Base-by-base conservation (phyloP, 495 filamentous ascomycete species). In the Xylaria scruposa region DNA sequence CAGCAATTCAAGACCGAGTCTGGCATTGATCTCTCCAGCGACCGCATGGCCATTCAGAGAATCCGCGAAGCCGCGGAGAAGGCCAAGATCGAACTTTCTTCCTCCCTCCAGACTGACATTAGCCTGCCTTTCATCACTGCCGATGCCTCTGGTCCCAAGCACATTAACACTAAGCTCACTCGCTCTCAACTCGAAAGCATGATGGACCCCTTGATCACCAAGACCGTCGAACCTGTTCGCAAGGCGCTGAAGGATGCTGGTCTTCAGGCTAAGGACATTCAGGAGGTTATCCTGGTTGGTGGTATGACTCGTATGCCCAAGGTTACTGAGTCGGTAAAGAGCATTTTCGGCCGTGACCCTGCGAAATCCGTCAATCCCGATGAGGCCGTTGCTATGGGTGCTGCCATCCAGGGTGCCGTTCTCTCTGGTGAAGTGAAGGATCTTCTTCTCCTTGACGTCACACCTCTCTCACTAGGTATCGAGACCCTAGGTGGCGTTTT, bases 231-330 rank as follows among this genome's bases (percentile, higher is more conserved):
- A 75, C 96, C 96, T 62, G 95, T 97, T 72, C 93, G 94, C 81
- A 98, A 98, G 89, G 96, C 96, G 42, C 87, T 99, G 36, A 98
- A 98, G 90, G 96, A 99, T 83, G 97, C 96, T 81, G 91, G 91
- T 81, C 90, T 99, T 58, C 89, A 94, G 85, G 90, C 96, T 73
- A 94, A 93, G 84, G 97, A 99, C 68, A 97, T 99, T 83, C 94
- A 99, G 85, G 96, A 99, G 80, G 93, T 99, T 77, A 98, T 99
- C 81, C 91, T 99, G 33, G 96, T 99, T 68, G 96, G 96, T 90
- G 96, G 96, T 85, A 98, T 98, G 96, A 98, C 97, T 75, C 97
- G 96, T 86, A 99, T 99, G 96, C 96, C 96, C 78, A 99, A 98
- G 91, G 96, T 99, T 77, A 91, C 91, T 73, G 95, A 98, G 86